Conservation (phyloP, 116 monocot species). For the Zostera marina region DNA sequence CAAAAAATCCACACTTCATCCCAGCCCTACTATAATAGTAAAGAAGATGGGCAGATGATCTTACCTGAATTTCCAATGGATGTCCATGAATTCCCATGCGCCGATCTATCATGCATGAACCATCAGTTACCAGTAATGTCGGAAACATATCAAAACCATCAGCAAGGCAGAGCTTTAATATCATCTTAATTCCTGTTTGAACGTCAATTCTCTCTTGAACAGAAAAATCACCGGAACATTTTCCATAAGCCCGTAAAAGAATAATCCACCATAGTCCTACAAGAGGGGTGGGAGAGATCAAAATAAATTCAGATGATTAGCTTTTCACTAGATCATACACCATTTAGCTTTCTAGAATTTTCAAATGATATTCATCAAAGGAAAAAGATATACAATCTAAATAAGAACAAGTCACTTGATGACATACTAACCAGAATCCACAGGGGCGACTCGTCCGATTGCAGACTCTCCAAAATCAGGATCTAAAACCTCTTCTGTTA, state of each 20-base stretch:
- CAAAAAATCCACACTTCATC: no score
- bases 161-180: conserved; percentile 88
- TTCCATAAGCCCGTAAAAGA: conserved; percentile 89
- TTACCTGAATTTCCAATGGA: conserved; percentile 94
- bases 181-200: conserved; percentile 99
- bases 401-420: neutral
- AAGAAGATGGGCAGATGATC: neutral
- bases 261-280: conserved; percentile 99
- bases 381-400: neutral
- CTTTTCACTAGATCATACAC: neutral
- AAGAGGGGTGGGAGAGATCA: neutral
- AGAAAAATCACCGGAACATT: conserved; percentile 90
- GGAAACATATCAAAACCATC: conserved; percentile 99
- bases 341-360: neutral
- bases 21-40: no score
- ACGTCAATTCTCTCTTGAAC: conserved; percentile 99
- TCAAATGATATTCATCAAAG: neutral
- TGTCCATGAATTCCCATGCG: conserved; percentile 99
- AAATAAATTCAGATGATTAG: neutral
- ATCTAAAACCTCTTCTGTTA: conserved; percentile 88
- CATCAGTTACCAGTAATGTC: conserved; percentile 92
- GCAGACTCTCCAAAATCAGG: conserved; percentile 99
- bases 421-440: conserved; percentile 66
- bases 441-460: conserved; percentile 95
- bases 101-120: conserved; percentile 96